Percentiles rank a stretch among this genome's conserved stretches.
phyloP scores from a whole-genome alignment of 1,284 basidiomycete genomes.

The Quambalaria eucalypti region DNA sequence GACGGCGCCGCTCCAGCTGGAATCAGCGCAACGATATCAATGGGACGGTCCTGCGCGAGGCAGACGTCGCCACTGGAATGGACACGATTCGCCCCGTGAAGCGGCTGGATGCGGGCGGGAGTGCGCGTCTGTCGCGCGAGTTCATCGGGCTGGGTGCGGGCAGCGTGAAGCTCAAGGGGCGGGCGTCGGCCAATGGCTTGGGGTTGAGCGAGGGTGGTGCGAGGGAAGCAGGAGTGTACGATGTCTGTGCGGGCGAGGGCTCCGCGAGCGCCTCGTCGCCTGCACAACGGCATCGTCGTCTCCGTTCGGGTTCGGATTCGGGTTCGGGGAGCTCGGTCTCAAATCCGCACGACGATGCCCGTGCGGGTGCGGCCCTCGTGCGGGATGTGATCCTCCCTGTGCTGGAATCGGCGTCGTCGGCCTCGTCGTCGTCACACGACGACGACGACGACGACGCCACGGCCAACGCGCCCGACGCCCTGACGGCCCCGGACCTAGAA shows the following conservation, averaged over 20 bases:
- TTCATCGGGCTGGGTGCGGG: too few species aligned
- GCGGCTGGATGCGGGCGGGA: neutral
- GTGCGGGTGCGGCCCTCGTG: neutral
- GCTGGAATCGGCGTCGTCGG: too few species aligned
- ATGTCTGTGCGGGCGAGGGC: neutral
- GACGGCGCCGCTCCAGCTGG: neutral
- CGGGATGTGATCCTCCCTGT: neutral
- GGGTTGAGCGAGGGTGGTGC: neutral
- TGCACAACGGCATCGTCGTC: neutral
- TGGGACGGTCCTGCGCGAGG: too few species aligned
- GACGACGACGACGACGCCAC: too few species aligned
- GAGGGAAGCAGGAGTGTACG: neutral
- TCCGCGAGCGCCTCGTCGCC: neutral
- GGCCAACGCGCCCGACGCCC: neutral
- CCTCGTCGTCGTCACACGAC: too few species aligned
- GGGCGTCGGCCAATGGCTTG: too few species aligned
- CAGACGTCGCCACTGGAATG: too few species aligned
- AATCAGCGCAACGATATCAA: too few species aligned
- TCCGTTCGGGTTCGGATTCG: neutral
- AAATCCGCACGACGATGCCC: neutral
- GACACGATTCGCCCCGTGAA: neutral
- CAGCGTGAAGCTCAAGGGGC: too few species aligned
- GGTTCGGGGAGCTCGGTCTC: neutral
- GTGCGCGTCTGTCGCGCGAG: too few species aligned
- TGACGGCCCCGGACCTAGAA: neutral